Percentiles rank a stretch among this genome's conserved stretches.
Conservation (phyloP, 495 filamentous ascomycete species). For the Cryomyces antarcticus region DNA sequence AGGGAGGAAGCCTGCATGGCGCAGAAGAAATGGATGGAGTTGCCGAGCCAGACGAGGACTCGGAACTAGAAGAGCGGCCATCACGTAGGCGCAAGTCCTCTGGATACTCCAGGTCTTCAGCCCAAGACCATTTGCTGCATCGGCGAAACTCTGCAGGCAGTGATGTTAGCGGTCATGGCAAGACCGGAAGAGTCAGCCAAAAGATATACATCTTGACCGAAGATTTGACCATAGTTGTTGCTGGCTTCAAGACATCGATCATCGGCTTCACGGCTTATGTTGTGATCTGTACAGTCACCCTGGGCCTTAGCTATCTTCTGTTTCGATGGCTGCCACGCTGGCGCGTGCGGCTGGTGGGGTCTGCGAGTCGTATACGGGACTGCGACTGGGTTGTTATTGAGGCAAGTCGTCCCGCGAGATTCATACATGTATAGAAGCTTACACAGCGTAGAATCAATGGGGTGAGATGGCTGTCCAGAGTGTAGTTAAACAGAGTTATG, state of each 20-base stretch:
- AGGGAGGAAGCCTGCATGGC: conserved; percentile 26
- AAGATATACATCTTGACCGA: conserved; percentile 86
- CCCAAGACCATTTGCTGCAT: conserved; percentile 54
- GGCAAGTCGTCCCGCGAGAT: too few species aligned
- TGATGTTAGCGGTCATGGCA: conserved; percentile 33
- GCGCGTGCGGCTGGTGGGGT: conserved; percentile 59
- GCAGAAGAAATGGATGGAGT: conserved; percentile 17
- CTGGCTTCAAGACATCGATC: conserved; percentile 63
- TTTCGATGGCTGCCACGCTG: conserved; percentile 80
- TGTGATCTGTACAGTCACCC: conserved; percentile 43
- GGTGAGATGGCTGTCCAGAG: conserved; percentile 61
- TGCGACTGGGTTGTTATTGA: conserved; percentile 82
- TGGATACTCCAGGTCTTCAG: conserved; percentile 32
- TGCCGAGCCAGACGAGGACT: conserved; percentile 20
- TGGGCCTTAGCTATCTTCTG: conserved; percentile 63
- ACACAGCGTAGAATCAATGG: conserved; percentile 51
- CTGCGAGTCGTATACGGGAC: conserved; percentile 39
- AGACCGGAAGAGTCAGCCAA: conserved; percentile 44
- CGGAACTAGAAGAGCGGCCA: conserved; percentile 16
- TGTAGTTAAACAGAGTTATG: conserved; percentile 47
- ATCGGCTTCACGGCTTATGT: conserved; percentile 49
- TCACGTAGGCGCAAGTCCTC: conserved; percentile 34
- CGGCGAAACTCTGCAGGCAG: conserved; percentile 35
- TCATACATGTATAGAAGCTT: too few species aligned
- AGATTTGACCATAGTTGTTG: conserved; percentile 79